Percentiles rank a stretch among this genome's conserved stretches.
These are phyloP conservation scores for Dactylella cylindrospora DNA, from an alignment of 2,329 filamentous ascomycete species.

Conservation along the genomic window DNA sequence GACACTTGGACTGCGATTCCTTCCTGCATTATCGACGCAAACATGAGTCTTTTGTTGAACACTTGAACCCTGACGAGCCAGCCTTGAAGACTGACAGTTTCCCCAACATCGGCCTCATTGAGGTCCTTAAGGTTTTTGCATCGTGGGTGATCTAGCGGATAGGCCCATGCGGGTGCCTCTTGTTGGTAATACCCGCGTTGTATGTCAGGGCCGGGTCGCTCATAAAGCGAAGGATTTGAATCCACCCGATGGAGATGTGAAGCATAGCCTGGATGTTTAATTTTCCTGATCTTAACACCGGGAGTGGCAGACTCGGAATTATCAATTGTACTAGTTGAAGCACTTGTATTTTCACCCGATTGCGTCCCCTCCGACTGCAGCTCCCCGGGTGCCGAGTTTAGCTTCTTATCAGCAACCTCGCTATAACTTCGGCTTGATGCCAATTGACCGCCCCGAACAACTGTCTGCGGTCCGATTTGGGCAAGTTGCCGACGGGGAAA, in stretches of 20 bases:
- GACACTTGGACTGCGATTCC: conserved; percentile 14
- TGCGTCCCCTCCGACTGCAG: too few species aligned
- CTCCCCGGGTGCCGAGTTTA: too few species aligned
- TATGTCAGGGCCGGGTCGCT: too few species aligned
- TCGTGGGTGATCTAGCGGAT: conserved; percentile 1
- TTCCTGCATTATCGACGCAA: conserved; percentile 25
- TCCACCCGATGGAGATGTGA: too few species aligned
- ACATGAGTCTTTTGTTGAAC: conserved; percentile 39
- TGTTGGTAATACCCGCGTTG: too few species aligned
- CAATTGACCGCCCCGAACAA: conserved; percentile 8
- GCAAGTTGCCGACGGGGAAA: not conserved
- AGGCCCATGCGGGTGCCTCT: not conserved
- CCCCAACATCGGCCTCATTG: conserved; percentile 15
- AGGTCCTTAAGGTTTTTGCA: conserved; percentile 39
- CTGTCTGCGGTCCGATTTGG: conserved; percentile 2
- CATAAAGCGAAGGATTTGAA: too few species aligned
- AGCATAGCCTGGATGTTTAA: too few species aligned
- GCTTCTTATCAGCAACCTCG: conserved; percentile 19
- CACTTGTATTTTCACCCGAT: too few species aligned
- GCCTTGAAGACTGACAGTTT: conserved; percentile 46
- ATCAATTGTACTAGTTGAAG: too few species aligned
- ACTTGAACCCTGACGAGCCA: conserved; percentile 39
- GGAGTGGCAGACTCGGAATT: too few species aligned
- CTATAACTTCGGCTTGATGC: conserved; percentile 18
- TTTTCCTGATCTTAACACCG: too few species aligned